A percentile compares a stretch with the other conserved stretches of the same genome.
Conservation (phyloP, 208 protist species). For the Leishmania martiniquensis region DNA sequence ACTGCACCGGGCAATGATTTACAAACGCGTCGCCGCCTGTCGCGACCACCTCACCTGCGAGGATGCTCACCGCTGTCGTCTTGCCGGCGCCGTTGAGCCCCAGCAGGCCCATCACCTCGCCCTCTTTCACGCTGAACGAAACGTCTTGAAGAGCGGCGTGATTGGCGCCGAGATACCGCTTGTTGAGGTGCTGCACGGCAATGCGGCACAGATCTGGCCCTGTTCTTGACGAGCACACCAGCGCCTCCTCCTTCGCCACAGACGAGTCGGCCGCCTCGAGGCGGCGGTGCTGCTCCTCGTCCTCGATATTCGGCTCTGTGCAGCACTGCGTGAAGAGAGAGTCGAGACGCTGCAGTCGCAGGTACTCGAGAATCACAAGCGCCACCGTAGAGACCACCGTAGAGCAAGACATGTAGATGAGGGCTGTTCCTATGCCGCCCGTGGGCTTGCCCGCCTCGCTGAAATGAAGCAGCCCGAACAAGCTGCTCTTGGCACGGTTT, state of each 20-base stretch:
- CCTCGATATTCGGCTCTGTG: slow-evolving; percentile 25
- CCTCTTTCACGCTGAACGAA: slow-evolving; percentile 70
- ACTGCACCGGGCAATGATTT: slow-evolving; percentile 52
- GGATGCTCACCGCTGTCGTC: slow-evolving; percentile 85
- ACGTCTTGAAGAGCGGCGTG: slow-evolving; percentile 64
- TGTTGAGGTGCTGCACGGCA: slow-evolving; percentile 69
- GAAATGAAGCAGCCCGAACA: slow-evolving; percentile 52
- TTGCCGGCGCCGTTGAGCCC: slow-evolving; percentile 95
- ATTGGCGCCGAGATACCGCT: slow-evolving; percentile 43
- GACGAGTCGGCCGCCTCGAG: slow-evolving; percentile 31
- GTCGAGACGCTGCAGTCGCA: slow-evolving; percentile 40
- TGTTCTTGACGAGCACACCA: slow-evolving; percentile 40
- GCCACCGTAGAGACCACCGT: slow-evolving; percentile 49
- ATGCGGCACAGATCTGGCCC: slow-evolving; percentile 58
- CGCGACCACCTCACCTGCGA: slow-evolving; percentile 75
- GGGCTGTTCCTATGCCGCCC: slow-evolving; percentile 68
- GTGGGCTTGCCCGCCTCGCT: slow-evolving; percentile 13
- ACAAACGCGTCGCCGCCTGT: slow-evolving; percentile 75
- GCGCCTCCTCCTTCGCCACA: slow-evolving; percentile 48
- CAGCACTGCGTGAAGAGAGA: slow-evolving; percentile 17
- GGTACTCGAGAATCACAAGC: slow-evolving; percentile 65
- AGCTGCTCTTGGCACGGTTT: slow-evolving; percentile 25
- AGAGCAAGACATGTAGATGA: slow-evolving; percentile 82
- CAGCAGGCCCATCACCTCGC: slow-evolving; percentile 86
- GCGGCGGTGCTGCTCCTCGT: slow-evolving; percentile 21